These are phyloP conservation scores for Serpula lacrymans DNA, from an alignment of 768 basidiomycete species.

Conservation along the genomic window DNA sequence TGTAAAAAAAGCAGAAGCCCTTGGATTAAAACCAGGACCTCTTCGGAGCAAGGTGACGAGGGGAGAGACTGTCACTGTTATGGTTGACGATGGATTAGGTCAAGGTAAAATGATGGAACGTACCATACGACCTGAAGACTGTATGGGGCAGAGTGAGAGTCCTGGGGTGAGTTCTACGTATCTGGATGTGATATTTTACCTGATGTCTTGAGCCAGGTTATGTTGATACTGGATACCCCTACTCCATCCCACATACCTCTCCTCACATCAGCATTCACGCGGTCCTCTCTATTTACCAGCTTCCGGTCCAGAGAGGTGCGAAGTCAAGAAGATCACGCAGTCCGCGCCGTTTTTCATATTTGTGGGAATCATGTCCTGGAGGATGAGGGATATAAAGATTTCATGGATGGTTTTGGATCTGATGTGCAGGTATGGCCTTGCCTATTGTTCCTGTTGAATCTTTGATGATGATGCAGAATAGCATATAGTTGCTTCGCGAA, in stretches of 20 bases:
- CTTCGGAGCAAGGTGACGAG: conserved; percentile 56
- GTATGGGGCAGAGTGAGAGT: conserved; percentile 49
- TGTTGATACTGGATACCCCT: conserved; percentile 73
- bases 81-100: conserved; percentile 44
- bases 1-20: conserved; percentile 52
- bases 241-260: conserved; percentile 51
- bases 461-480: conserved; percentile 25
- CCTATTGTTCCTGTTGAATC: background rate
- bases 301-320: conserved; percentile 43
- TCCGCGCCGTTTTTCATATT: conserved; percentile 63
- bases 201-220: conserved; percentile 37
- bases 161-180: conserved; percentile 37
- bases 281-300: conserved; percentile 44
- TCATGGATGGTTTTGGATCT: conserved; percentile 67
- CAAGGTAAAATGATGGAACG: conserved; percentile 41
- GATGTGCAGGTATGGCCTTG: conserved; percentile 52
- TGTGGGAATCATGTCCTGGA: conserved; percentile 69
- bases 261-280: conserved; percentile 45
- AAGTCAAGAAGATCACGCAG: conserved; percentile 38
- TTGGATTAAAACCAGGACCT: conserved; percentile 62
- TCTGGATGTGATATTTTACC: background rate
- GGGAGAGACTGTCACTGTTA: conserved; percentile 62
- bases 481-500: conserved; percentile 74
- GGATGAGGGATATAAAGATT: conserved; percentile 62
- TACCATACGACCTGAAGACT: conserved; percentile 58